Evolutionary conservation across 2,329 filamentous ascomycete genomes (phyloP), one percentile per base, ranked within the genome.

Genomic region (Aspergillus amoenus): DNA sequence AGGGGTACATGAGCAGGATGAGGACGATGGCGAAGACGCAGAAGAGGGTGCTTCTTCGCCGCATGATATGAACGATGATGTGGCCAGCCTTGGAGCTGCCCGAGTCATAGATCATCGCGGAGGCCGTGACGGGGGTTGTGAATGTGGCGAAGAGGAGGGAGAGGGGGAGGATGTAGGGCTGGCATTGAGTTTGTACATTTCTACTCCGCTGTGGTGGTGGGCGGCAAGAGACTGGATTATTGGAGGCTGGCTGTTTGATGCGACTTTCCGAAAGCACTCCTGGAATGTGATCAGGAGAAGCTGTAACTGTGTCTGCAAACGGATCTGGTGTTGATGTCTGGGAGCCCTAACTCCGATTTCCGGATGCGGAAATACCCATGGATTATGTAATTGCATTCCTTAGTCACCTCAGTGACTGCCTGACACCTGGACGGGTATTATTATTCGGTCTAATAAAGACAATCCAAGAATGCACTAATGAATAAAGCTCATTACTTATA

Each of bases 1-100:
- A 37, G 17, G 52, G 44, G 40, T 57, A 57, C 27, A 30, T 30
- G 22, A 54, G 47, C 8, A 49, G 17, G 13, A 49, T 30, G 18
- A 57, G 27, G 30, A 41, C 13, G 12, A 47, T 40, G 6, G 45
- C 44, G 15, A 54, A 7, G 39, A 49, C 21, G 44, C 53, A 12
- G 39, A 53, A 41, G 39, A 57, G 18, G 12, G 21, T 39, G 13
- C 42, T 37, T 15, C 30, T 42, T 15, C 55, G 55, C 4, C 55
- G 55, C 30, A 21, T 34, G 11, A 37, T 40, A n/a, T 57, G 50
- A 6, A 24, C 4, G 32, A 53, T 4, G 5, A 53, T 13, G 7
- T 30, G 30, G 32, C 51, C n/a, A 40, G 51, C 32, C 21, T 47
- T 53, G 30, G 48, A 42, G 24, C n/a, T 15, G 8, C 15, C 17